phyloP scores from a whole-genome alignment of 306 rosid genomes.

The Rubus parviflorus region DNA sequence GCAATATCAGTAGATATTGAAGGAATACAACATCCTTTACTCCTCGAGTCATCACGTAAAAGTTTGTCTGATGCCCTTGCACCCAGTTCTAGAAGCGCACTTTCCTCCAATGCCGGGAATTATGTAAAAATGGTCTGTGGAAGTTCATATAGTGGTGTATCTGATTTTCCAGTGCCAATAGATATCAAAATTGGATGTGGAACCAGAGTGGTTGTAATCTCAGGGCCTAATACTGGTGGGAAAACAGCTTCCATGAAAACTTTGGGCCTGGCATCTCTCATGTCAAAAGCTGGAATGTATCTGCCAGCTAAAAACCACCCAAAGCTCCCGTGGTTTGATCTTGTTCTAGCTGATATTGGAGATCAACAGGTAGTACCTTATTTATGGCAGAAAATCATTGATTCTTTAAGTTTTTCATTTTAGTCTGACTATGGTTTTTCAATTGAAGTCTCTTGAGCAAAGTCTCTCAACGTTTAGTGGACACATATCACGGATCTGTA shows the following conservation, averaged over 20 bases:
- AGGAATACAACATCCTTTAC: slow-evolving; percentile 75
- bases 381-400: slow-evolving; percentile 31
- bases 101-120: slow-evolving; percentile 31
- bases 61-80: slow-evolving; percentile 33
- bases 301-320: slow-evolving; percentile 80
- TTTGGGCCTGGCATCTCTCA: slow-evolving; percentile 83
- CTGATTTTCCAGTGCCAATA: slow-evolving; percentile 81
- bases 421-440: slow-evolving; percentile 48
- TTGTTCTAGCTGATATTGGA: slow-evolving; percentile 88
- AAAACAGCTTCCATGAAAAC: slow-evolving; percentile 96
- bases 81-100: slow-evolving; percentile 35
- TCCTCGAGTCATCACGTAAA: slow-evolving; percentile 55
- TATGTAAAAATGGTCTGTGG: slow-evolving; percentile 22
- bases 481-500: slow-evolving; percentile 70
- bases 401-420: slow-evolving; percentile 36
- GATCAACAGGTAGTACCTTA: slow-evolving; percentile 84
- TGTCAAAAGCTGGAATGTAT: slow-evolving; percentile 97
- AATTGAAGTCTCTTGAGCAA: slow-evolving; percentile 89
- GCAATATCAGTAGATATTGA: slow-evolving; percentile 57
- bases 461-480: slow-evolving; percentile 98
- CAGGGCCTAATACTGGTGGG: slow-evolving; percentile 98
- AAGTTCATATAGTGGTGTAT: slow-evolving; percentile 31
- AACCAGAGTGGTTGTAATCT: slow-evolving; percentile 84
- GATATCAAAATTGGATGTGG: slow-evolving; percentile 73
- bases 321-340: slow-evolving; percentile 92